A percentile compares a stretch with the other conserved stretches of the same genome.
These are phyloP conservation scores for Zymoseptoria crescenta DNA, from an alignment of 2,329 filamentous ascomycete species.

Conservation along the genomic window DNA sequence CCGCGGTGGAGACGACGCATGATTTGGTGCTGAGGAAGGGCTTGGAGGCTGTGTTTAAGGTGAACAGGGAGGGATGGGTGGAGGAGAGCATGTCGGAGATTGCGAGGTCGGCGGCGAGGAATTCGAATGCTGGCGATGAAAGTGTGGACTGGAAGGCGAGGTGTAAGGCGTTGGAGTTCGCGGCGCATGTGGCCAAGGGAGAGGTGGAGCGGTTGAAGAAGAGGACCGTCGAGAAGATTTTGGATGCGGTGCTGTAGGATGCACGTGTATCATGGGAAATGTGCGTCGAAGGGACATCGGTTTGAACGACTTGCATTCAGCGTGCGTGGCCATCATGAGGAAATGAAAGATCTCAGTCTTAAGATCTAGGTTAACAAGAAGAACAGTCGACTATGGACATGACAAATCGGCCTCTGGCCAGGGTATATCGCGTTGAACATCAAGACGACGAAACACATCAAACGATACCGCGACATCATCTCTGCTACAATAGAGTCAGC, in stretches of 20 bases:
- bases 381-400: background rate
- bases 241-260: slow-evolving; percentile 19
- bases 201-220: slow-evolving; percentile 27
- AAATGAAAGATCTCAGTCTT: background rate
- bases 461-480: background rate
- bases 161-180: slow-evolving; percentile 26
- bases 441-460: background rate
- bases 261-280: too few relatives aligned
- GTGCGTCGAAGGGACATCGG: background rate
- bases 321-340: background rate
- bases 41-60: slow-evolving; percentile 11
- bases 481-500: slow-evolving; percentile 1
- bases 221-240: slow-evolving; percentile 24
- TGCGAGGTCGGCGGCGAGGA: slow-evolving; percentile 7
- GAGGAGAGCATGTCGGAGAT: slow-evolving; percentile 17
- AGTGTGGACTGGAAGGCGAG: slow-evolving; percentile 26
- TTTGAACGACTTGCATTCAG: slow-evolving; percentile 1
- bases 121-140: slow-evolving; percentile 10
- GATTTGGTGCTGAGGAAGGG: slow-evolving; percentile 18
- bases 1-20: slow-evolving; percentile 11
- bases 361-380: background rate
- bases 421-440: slow-evolving; percentile 4
- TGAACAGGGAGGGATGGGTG: slow-evolving; percentile 14
- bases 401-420: background rate
- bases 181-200: slow-evolving; percentile 23